Evolutionary conservation across 306 rosid species (phyloP).

Genomic region (Vigna reflexopilosa): DNA sequence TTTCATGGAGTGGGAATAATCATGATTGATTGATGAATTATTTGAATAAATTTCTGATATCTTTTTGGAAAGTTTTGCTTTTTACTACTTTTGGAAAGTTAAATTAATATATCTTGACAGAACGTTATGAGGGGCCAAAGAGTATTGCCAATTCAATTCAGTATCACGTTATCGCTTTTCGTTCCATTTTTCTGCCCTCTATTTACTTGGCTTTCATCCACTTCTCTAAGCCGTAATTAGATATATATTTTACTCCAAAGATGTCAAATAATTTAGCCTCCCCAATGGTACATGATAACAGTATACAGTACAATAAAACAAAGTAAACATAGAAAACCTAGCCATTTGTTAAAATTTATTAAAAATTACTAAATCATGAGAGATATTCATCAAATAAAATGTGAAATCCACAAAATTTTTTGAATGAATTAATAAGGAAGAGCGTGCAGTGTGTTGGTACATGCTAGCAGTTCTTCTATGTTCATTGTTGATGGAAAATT

Average conservation of each 20-base stretch:
- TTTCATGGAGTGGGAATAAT: conserved; percentile 12
- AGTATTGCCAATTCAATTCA: background rate
- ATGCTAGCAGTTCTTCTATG: background rate
- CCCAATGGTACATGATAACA: conserved; percentile 5
- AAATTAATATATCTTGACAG: conserved; percentile 6
- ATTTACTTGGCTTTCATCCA: background rate
- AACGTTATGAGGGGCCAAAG: background rate
- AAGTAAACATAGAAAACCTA: background rate
- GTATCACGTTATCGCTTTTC: background rate
- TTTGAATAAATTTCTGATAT: background rate
- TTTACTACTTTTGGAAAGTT: background rate
- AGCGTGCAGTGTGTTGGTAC: no score
- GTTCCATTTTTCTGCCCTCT: background rate
- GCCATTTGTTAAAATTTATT: background rate
- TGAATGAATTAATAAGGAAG: background rate
- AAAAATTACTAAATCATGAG: background rate
- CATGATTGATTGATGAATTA: conserved; percentile 34
- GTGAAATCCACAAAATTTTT: background rate
- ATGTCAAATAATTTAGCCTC: conserved; percentile 20
- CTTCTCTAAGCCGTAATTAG: background rate
- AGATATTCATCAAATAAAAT: background rate
- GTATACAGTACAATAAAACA: background rate
- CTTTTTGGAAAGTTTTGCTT: background rate
- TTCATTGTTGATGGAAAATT: background rate
- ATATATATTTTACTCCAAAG: background rate